Evolutionary conservation across 2,329 filamentous ascomycete genomes (phyloP).

Genomic region (Colletotrichum theobromicola): DNA sequence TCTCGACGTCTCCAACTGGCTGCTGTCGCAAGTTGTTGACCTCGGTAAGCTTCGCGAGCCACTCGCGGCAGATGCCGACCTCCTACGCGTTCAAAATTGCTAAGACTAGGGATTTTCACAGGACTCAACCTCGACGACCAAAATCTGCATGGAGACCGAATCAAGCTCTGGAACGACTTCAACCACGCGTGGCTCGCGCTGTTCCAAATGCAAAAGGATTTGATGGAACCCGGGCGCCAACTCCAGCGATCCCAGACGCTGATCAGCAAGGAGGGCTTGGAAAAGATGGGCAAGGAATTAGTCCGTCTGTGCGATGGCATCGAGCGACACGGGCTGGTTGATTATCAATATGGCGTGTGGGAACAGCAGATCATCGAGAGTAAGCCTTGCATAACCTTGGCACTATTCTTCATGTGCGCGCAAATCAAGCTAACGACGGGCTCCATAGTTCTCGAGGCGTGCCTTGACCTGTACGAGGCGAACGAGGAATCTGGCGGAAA

Average conservation of each 20-base stretch:
- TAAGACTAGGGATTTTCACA: constrained; percentile 39
- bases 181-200: constrained; percentile 90
- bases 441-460: constrained; percentile 39
- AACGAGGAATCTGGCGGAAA: constrained; percentile 38
- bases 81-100: not conserved
- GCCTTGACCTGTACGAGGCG: constrained; percentile 51
- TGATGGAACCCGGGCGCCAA: constrained; percentile 66
- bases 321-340: constrained; percentile 91
- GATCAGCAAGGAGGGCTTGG: constrained; percentile 71
- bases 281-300: constrained; percentile 82
- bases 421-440: not conserved
- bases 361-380: constrained; percentile 89
- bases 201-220: constrained; percentile 82
- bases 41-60: constrained; percentile 49
- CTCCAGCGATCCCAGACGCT: constrained; percentile 64
- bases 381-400: constrained; percentile 50
- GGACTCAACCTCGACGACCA: constrained; percentile 86
- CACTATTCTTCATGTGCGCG: not conserved
- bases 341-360: constrained; percentile 97
- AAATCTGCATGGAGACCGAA: constrained; percentile 73
- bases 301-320: constrained; percentile 84
- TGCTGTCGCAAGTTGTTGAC: constrained; percentile 59
- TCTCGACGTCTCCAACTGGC: constrained; percentile 58
- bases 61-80: not conserved
- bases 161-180: constrained; percentile 92